Base-by-base conservation (phyloP, 192 early-diverging fungal species). In the Obelidium mucronatum region DNA sequence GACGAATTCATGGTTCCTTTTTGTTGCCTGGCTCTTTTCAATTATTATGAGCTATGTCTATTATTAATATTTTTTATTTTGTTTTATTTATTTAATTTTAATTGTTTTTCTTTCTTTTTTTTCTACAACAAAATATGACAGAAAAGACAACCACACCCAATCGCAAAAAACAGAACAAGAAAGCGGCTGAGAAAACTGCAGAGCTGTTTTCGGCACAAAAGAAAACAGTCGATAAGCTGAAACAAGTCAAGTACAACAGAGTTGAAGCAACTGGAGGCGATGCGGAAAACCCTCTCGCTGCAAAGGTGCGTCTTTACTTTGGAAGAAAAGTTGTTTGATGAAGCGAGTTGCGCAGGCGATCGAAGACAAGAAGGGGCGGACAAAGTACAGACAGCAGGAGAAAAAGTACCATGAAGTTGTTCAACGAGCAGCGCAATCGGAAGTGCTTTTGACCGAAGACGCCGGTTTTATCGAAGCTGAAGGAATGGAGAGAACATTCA, bases 401-500 rank as follows among this genome's bases (percentile, higher is more conserved):
- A 85, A 87, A 55, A 81, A 86, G 24, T 83, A 82, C 52, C 79
- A 89, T 39, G 90, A 91, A 19, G 95, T 94, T 2, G 91, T 89
- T 11, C 69, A 81, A 31, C 86, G 90, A 37, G 94, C 95, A 0
- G 93, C 93, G 0, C 88, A 91, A 42, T 81, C 91, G 35, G 95
- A 96, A 74, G 75, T 94, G 64, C 85, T 98, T 36, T 79, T 94
- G 52, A 85, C 91, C 0, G 90, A 94, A 62, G 86, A 93, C 39
- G 88, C 84, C 3, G 96, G 97, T 37, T 82, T 78, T 56, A 78
- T 98, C 54, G 94, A 95, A 81, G 91, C 94, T 1, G 97, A 98
- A 61, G 91, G 90, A 1, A 87, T 95, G 67, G 97, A 98, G 81
- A 89, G 90, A 69, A 98, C 97, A 2, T 95, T 88, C 79, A 93